phyloP scores from a whole-genome alignment of 768 basidiomycete species.

The Suillus lakei region DNA sequence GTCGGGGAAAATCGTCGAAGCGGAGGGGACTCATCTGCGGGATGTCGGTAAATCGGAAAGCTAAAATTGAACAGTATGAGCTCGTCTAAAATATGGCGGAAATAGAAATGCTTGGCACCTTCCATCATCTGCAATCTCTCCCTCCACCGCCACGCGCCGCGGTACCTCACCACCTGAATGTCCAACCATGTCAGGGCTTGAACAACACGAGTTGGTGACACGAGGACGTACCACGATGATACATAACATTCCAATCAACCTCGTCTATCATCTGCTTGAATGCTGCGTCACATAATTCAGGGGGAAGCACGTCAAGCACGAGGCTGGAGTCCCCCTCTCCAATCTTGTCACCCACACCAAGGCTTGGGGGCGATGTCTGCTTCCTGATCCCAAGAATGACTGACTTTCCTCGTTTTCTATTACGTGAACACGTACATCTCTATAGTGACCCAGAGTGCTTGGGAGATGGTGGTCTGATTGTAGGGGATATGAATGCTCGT shows the following conservation, averaged over 20 bases:
- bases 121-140: slow-evolving; percentile 53
- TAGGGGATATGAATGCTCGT: slow-evolving; percentile 47
- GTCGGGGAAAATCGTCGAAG: slow-evolving; percentile 71
- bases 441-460: not conserved
- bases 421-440: not conserved
- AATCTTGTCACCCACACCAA: slow-evolving; percentile 45
- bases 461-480: slow-evolving; percentile 22
- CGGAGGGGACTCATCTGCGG: slow-evolving; percentile 77
- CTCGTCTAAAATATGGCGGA: slow-evolving; percentile 8
- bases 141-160: slow-evolving; percentile 65
- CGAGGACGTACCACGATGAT: slow-evolving; percentile 62
- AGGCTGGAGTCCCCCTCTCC: slow-evolving; percentile 75
- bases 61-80: slow-evolving; percentile 35
- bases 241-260: slow-evolving; percentile 76
- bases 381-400: not conserved
- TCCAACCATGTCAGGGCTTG: slow-evolving; percentile 5
- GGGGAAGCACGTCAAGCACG: slow-evolving; percentile 59
- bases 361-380: slow-evolving; percentile 23
- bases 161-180: slow-evolving; percentile 73
- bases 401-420: not conserved
- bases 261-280: slow-evolving; percentile 66
- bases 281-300: slow-evolving; percentile 55
- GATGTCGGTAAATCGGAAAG: slow-evolving; percentile 82
- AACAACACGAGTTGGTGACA: not conserved
- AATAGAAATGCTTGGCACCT: slow-evolving; percentile 41